Conservation (phyloP, 2,329 filamentous ascomycete species). For the Zasmidium citrigriseum region DNA sequence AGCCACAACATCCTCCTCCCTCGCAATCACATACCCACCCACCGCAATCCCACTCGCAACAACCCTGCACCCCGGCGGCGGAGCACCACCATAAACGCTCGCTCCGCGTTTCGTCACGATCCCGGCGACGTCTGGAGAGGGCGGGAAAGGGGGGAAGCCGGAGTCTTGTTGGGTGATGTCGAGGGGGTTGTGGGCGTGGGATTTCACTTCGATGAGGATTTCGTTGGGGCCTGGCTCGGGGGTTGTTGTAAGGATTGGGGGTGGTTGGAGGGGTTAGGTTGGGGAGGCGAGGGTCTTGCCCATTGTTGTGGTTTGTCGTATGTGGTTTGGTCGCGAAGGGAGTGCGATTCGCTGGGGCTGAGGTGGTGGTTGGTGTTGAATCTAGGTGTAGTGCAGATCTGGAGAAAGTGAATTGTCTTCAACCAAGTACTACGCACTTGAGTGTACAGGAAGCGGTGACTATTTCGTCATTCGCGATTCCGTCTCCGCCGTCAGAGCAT, state of each 20-base stretch:
- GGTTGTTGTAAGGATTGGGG: slow-evolving; percentile 40
- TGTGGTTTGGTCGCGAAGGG: background rate
- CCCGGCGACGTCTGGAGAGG: slow-evolving; percentile 26
- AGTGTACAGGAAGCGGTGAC: too few relatives aligned
- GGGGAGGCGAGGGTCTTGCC: background rate
- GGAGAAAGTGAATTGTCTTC: too few relatives aligned
- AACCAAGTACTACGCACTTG: too few relatives aligned
- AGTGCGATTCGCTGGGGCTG: too few relatives aligned
- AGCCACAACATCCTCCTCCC: too few relatives aligned
- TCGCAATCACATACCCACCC: too few relatives aligned
- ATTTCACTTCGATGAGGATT: slow-evolving; percentile 51
- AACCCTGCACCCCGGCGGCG: background rate
- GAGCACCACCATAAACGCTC: slow-evolving; percentile 12
- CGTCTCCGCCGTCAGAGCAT: too few relatives aligned
- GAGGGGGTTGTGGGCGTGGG: slow-evolving; percentile 53
- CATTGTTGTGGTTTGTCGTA: background rate
- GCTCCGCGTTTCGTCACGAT: slow-evolving; percentile 29
- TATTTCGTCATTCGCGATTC: too few relatives aligned
- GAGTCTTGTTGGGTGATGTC: slow-evolving; percentile 46
- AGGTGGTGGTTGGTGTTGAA: too few relatives aligned
- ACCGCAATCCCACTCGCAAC: too few relatives aligned
- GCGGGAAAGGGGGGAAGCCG: slow-evolving; percentile 41
- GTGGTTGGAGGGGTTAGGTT: background rate
- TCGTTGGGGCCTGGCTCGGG: slow-evolving; percentile 50
- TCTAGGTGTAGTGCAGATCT: too few relatives aligned